phyloP scores from a whole-genome alignment of 805 yeast species.

The Allodekkera sacchari region DNA sequence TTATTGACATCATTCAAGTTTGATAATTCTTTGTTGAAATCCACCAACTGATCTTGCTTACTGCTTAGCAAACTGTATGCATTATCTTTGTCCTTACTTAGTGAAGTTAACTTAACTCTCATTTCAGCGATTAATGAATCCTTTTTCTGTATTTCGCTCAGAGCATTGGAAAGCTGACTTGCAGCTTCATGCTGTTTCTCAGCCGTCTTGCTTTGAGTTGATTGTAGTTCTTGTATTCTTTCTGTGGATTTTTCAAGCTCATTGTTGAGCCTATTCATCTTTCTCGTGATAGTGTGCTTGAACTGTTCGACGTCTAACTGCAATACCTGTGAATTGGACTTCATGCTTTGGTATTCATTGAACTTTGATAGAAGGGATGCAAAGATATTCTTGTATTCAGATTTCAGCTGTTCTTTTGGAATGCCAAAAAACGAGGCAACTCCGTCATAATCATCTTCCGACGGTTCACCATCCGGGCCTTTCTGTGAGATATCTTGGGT shows the following conservation, averaged over 20 bases:
- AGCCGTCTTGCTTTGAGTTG: slow-evolving; percentile 13
- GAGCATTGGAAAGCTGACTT: background rate
- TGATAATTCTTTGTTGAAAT: slow-evolving; percentile 32
- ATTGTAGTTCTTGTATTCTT: slow-evolving; percentile 15
- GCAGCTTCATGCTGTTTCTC: slow-evolving; percentile 14
- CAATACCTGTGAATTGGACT: slow-evolving; percentile 28
- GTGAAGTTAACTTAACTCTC: slow-evolving; percentile 10
- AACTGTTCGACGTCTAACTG: slow-evolving; percentile 34
- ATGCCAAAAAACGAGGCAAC: slow-evolving; percentile 29
- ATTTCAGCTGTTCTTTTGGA: slow-evolving; percentile 14
- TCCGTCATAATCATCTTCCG: slow-evolving; percentile 9
- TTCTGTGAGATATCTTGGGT: too few species aligned
- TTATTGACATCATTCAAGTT: slow-evolving; percentile 32
- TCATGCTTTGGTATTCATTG: slow-evolving; percentile 26
- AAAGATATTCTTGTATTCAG: slow-evolving; percentile 16
- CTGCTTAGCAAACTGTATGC: slow-evolving; percentile 27
- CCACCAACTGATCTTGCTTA: slow-evolving; percentile 28
- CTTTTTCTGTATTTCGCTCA: slow-evolving; percentile 2
- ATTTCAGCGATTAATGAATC: slow-evolving; percentile 8
- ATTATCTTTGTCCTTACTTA: slow-evolving; percentile 21
- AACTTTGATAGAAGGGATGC: slow-evolving; percentile 22
- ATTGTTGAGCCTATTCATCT: slow-evolving; percentile 22
- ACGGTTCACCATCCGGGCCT: too few species aligned
- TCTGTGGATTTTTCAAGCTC: slow-evolving; percentile 19
- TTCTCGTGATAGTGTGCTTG: slow-evolving; percentile 26